Evolutionary conservation across 768 basidiomycete genomes (phyloP), one percentile per base, ranked within the genome.

Genomic region (Brasilioporus rufonigricans): DNA sequence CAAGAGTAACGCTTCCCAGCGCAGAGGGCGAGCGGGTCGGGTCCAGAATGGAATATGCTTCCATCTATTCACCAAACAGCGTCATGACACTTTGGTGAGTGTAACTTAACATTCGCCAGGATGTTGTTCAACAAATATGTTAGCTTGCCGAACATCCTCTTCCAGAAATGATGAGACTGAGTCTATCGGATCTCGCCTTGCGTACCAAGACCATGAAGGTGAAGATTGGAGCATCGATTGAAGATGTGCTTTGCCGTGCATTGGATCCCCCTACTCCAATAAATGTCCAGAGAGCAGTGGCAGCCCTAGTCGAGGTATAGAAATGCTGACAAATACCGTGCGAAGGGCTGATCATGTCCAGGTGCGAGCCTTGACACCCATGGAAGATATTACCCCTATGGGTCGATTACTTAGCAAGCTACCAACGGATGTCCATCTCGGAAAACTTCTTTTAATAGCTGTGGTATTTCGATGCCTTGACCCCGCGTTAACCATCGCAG

Each of bases 401-500:
- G 96, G 96, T 38, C 78, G 86, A 50, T 75, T 96, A 23, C 78
- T 99, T 38, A 93, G 91, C 74, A 90, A 91, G 67, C 76, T 99
- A 36, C 96, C 96, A 0, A 91, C 93, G 44, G 96, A 99, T 66
- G 95, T 98, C 16, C 93, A 98, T 67, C 81, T 97, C 4, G 95
- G 94, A 36, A 97, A 98, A 74, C 90, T 98, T 67, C 77, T 98
- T 16, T 76, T 98, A 39, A 83, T 86, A 24, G 88, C 94, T 6
- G 85, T 87, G 2, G 68, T 93, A 36, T 91, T 98, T 69, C 83
- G 84, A 43, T 98, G 96, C 67, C 74, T 98, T 57, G 96, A 98
- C 71, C 92, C 95, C 2, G 96, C 93, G n/a, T 77, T 99, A 46
- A 97, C 96, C 6, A 94, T 99, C 55, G 93, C 93, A 16, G 96